These are phyloP conservation scores for Carex scoparia DNA, from an alignment of 176 grass and related monocot genomes.

Conservation along the genomic window DNA sequence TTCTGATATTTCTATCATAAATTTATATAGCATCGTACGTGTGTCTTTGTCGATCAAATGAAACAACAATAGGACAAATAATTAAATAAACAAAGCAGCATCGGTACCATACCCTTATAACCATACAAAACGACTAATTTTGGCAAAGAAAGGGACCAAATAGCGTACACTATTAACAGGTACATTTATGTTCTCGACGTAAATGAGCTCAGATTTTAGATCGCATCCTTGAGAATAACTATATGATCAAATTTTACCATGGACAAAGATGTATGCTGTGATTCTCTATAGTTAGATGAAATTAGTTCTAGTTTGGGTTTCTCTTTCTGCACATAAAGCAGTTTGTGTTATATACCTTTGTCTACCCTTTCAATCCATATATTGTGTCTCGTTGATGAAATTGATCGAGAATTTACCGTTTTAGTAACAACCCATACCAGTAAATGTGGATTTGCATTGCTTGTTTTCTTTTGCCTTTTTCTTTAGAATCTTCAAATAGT, in stretches of 20 bases:
- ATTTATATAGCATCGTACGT: not conserved
- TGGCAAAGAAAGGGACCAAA: not conserved
- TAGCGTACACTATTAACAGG: not conserved
- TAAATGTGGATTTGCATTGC: not conserved
- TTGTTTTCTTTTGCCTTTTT: not conserved
- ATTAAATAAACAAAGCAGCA: not conserved
- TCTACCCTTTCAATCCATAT: not conserved
- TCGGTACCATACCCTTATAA: not conserved
- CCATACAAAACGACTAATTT: not conserved
- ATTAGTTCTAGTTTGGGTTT: not conserved
- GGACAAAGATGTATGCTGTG: not conserved
- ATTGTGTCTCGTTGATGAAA: not conserved
- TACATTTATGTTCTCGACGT: not conserved
- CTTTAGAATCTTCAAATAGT: not conserved
- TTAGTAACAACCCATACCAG: not conserved
- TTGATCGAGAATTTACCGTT: not conserved
- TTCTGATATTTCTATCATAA: not conserved
- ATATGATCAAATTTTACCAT: not conserved
- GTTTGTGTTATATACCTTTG: not conserved
- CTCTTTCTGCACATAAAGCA: not conserved
- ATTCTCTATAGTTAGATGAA: not conserved
- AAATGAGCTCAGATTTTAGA: not conserved
- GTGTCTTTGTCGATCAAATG: not conserved
- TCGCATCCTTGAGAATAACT: not conserved
- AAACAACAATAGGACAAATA: not conserved